A percentile compares a stretch with the other conserved stretches of the same genome.
phyloP scores from a whole-genome alignment of 1,284 basidiomycete genomes.

The Schizopora paradoxa region DNA sequence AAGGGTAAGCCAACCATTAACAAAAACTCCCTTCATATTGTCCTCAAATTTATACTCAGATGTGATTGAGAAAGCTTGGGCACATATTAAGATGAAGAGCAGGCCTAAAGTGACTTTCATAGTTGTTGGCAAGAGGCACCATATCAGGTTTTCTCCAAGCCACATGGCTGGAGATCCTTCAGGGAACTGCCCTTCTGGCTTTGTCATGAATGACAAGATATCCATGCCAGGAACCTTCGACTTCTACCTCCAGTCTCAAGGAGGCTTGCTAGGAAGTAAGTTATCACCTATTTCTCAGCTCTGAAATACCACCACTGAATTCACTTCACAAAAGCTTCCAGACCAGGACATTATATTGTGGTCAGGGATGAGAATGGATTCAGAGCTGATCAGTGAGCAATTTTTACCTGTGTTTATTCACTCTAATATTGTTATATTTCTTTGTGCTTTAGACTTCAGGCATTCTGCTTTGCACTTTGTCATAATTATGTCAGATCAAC shows the following conservation, averaged over 20 bases:
- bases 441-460: slow-evolving; percentile 23
- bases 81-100: neutral
- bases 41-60: slow-evolving; percentile 2
- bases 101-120: slow-evolving; percentile 27
- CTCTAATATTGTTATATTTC: neutral
- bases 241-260: slow-evolving; percentile 32
- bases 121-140: slow-evolving; percentile 38
- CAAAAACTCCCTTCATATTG: neutral
- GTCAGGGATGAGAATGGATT: slow-evolving; percentile 29
- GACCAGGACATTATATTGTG: slow-evolving; percentile 29
- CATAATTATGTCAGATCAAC: slow-evolving; percentile 33
- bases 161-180: slow-evolving; percentile 22
- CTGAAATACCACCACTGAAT: neutral
- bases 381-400: slow-evolving; percentile 13
- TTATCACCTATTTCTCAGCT: neutral
- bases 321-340: slow-evolving; percentile 13
- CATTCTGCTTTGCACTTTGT: slow-evolving; percentile 31
- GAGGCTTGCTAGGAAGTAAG: slow-evolving; percentile 36
- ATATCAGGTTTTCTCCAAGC: slow-evolving; percentile 34
- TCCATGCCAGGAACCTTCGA: slow-evolving; percentile 25
- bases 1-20: slow-evolving; percentile 22
- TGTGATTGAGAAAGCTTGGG: slow-evolving; percentile 11
- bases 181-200: slow-evolving; percentile 29
- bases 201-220: slow-evolving; percentile 28
- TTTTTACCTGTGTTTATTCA: neutral